Evolutionary conservation across 805 yeast genomes (phyloP).

Genomic region (Candida odintsovae): DNA sequence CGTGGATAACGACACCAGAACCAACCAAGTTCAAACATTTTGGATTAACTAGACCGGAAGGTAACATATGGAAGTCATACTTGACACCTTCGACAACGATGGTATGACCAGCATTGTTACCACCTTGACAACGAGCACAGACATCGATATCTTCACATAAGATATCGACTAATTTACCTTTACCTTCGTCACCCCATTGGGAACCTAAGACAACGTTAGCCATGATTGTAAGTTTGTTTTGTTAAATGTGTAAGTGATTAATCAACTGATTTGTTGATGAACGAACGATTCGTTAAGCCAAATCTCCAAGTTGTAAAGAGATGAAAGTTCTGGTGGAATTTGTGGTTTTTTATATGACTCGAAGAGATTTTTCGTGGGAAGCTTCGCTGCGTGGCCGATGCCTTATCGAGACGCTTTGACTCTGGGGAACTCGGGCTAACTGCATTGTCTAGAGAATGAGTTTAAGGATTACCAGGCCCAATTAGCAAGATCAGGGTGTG

Average conservation of each 20-base stretch:
- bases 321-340: neutral
- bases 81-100: constrained; percentile 85
- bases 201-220: constrained; percentile 86
- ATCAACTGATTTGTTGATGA: neutral
- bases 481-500: neutral
- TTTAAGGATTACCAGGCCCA: no score
- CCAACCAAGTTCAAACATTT: constrained; percentile 88
- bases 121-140: constrained; percentile 98
- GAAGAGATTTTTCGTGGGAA: neutral
- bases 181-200: constrained; percentile 99
- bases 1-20: constrained; percentile 92
- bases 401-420: neutral
- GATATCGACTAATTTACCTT: constrained; percentile 94
- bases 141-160: constrained; percentile 93
- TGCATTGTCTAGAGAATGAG: no score
- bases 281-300: neutral
- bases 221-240: constrained; percentile 20
- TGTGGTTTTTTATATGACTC: neutral
- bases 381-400: neutral
- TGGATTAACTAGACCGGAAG: constrained; percentile 95
- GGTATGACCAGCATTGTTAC: constrained; percentile 99
- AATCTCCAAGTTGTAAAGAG: neutral
- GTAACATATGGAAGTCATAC: constrained; percentile 98
- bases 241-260: neutral
- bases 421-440: neutral